Evolutionary conservation across 768 basidiomycete species (phyloP).

Genomic region (Nevesoporus exiguus): DNA sequence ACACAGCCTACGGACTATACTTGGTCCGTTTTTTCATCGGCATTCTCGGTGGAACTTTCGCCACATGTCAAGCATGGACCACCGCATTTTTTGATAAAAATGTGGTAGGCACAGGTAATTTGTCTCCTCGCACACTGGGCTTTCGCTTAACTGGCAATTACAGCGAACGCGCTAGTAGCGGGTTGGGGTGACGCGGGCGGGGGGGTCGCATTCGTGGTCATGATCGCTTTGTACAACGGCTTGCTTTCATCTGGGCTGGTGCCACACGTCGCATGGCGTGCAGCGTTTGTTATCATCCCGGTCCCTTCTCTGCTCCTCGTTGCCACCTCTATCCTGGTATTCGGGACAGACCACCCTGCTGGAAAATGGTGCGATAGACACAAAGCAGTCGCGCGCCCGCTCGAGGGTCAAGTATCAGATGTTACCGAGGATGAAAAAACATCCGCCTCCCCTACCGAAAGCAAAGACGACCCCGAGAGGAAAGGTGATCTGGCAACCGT

Average conservation of each 20-base stretch:
- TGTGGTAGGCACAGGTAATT: constrained; percentile 36
- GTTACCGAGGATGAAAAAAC: constrained; percentile 12
- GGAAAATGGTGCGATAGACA: constrained; percentile 10
- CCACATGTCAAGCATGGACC: constrained; percentile 60
- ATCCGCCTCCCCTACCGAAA: constrained; percentile 17
- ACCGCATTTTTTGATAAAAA: constrained; percentile 56
- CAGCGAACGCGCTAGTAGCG: constrained; percentile 4
- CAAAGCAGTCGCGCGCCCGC: background rate
- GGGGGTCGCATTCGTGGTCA: constrained; percentile 6
- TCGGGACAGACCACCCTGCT: constrained; percentile 9
- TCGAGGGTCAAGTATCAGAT: background rate
- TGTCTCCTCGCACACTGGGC: background rate
- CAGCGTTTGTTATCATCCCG: constrained; percentile 53
- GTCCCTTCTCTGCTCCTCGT: constrained; percentile 47
- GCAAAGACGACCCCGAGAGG: constrained; percentile 27
- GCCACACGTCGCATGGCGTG: constrained; percentile 49
- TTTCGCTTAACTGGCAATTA: background rate
- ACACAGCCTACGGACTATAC: no score
- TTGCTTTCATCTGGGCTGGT: constrained; percentile 36
- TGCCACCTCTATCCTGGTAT: constrained; percentile 23
- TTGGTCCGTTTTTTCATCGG: no score
- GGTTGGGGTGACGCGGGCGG: constrained; percentile 7
- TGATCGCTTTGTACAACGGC: constrained; percentile 36
- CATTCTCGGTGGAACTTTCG: constrained; percentile 58
- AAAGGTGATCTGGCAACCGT: constrained; percentile 20